These are phyloP conservation scores for Paraleonurus japonicus DNA, from an alignment of 257 asterid species.

Conservation along the genomic window DNA sequence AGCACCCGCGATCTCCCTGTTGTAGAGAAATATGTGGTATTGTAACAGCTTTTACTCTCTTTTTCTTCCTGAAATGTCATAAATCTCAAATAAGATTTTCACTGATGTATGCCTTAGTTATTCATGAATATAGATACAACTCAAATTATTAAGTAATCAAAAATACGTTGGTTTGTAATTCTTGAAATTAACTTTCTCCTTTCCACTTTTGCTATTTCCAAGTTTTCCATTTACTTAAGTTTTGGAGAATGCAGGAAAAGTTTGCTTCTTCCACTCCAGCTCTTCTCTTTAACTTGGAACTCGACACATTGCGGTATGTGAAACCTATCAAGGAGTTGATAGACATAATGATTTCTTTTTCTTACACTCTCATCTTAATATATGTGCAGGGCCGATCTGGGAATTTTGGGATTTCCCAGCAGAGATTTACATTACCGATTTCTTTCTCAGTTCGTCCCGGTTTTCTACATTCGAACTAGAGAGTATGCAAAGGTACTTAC, in stretches of 20 bases:
- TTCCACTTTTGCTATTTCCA: not conserved
- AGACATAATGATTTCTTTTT: not conserved
- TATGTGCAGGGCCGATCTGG: constrained; percentile 89
- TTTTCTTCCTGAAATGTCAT: constrained; percentile 9
- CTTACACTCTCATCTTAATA: constrained; percentile 7
- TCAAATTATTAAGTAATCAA: constrained; percentile 1
- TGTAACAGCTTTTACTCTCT: constrained; percentile 31
- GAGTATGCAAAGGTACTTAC: constrained; percentile 86
- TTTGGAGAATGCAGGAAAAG: constrained; percentile 54
- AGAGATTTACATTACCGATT: constrained; percentile 80
- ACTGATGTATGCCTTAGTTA: not conserved
- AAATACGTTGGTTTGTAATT: not conserved
- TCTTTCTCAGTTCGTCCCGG: constrained; percentile 81
- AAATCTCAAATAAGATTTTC: not conserved
- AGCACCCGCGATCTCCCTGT: constrained; percentile 80
- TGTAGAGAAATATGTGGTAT: constrained; percentile 93
- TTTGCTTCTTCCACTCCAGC: constrained; percentile 71
- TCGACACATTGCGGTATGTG: constrained; percentile 82
- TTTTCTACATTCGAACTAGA: constrained; percentile 83
- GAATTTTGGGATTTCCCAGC: constrained; percentile 83
- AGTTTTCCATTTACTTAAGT: not conserved
- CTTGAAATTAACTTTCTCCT: not conserved
- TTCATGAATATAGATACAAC: constrained; percentile 2
- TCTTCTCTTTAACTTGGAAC: constrained; percentile 92
- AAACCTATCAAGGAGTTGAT: constrained; percentile 17